Conservation (phyloP, 768 basidiomycete genomes). For the Podaxis sp. region DNA sequence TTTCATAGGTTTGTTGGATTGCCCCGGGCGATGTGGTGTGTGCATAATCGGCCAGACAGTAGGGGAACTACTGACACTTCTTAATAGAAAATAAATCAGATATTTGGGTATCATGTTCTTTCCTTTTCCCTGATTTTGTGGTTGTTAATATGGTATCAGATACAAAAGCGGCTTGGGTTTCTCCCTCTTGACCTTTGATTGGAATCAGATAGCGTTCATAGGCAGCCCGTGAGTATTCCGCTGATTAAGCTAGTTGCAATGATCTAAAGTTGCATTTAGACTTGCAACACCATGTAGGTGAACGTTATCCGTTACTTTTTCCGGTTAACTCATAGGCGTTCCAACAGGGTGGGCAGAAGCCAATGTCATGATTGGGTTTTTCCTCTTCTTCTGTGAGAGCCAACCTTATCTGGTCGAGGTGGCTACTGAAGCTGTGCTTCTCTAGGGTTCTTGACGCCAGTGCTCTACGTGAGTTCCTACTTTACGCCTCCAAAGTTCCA, state of each 20-base stretch:
- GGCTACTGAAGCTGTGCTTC: slow-evolving; percentile 3
- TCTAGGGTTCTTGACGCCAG: slow-evolving; percentile 45
- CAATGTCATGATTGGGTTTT: slow-evolving; percentile 58
- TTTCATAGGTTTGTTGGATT: slow-evolving; percentile 58
- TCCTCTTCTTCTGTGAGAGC: slow-evolving; percentile 60
- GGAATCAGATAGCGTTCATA: slow-evolving; percentile 67
- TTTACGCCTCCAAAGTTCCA: background rate
- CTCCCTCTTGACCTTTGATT: slow-evolving; percentile 51
- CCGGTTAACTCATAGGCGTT: slow-evolving; percentile 14
- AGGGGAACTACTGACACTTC: background rate
- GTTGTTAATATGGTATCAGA: slow-evolving; percentile 17
- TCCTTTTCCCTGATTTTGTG: background rate
- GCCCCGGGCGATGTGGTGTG: slow-evolving; percentile 52
- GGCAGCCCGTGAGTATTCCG: slow-evolving; percentile 49
- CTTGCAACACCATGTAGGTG: slow-evolving; percentile 44
- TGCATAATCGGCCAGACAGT: slow-evolving; percentile 11
- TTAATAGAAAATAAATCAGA: slow-evolving; percentile 46
- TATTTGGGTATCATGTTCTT: slow-evolving; percentile 42
- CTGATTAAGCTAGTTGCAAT: slow-evolving; percentile 6
- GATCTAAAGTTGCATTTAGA: slow-evolving; percentile 20
- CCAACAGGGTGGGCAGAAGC: slow-evolving; percentile 69
- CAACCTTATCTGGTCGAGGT: background rate
- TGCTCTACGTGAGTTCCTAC: slow-evolving; percentile 35
- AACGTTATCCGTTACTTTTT: background rate
- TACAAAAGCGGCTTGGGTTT: slow-evolving; percentile 51